Percentiles rank a stretch among this genome's conserved stretches.
Evolutionary conservation across 495 filamentous ascomycete species (phyloP).

Genomic region (Hapsidospora chrysogenum): DNA sequence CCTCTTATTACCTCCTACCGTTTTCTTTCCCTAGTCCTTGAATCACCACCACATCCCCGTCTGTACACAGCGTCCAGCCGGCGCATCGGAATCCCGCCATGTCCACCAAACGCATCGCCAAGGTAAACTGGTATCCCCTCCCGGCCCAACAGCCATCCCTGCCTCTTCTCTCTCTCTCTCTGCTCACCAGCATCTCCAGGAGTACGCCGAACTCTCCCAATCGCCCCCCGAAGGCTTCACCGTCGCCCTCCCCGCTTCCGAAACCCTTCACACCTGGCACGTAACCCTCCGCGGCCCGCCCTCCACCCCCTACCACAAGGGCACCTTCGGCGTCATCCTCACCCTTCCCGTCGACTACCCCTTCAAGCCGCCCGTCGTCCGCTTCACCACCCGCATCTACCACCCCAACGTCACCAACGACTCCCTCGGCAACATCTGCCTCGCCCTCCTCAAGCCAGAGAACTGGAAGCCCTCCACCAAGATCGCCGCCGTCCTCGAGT

Average conservation of each 20-base stretch:
- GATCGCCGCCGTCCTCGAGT: conserved; percentile 60
- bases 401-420: conserved; percentile 98
- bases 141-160: not conserved
- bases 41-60: too few species aligned
- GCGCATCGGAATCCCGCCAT: too few species aligned
- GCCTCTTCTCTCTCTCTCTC: not conserved
- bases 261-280: conserved; percentile 76
- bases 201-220: conserved; percentile 49
- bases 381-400: conserved; percentile 90
- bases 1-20: too few species aligned
- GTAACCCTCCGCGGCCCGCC: conserved; percentile 61
- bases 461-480: conserved; percentile 88
- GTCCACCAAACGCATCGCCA: conserved; percentile 10
- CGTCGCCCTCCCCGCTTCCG: conserved; percentile 46
- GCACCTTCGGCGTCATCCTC: conserved; percentile 62
- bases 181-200: conserved; percentile 26
- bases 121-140: conserved; percentile 6
- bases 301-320: conserved; percentile 57
- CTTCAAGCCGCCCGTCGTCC: conserved; percentile 79
- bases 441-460: conserved; percentile 71
- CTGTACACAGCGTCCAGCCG: too few species aligned
- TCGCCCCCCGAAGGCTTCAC: conserved; percentile 49
- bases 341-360: conserved; percentile 76
- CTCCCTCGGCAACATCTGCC: conserved; percentile 74
- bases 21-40: too few species aligned